Conservation (phyloP, 2,329 filamentous ascomycete genomes). For the Periconia digitata region DNA sequence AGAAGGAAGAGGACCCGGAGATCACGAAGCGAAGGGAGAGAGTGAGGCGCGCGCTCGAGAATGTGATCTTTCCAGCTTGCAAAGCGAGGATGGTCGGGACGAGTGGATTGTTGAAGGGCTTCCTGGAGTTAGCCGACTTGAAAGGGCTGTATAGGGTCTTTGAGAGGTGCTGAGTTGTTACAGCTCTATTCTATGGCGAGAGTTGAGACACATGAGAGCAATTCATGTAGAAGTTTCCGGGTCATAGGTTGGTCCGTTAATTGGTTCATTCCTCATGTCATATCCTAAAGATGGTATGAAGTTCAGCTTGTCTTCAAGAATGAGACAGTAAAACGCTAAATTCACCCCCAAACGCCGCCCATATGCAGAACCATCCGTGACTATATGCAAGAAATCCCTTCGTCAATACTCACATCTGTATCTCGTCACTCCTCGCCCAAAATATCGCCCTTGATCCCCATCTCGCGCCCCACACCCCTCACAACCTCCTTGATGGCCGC, state of each 20-base stretch:
- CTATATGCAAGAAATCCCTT: constrained; percentile 3
- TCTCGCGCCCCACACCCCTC: constrained; percentile 61
- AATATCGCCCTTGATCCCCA: constrained; percentile 34
- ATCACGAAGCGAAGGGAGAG: constrained; percentile 61
- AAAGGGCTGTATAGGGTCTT: constrained; percentile 94
- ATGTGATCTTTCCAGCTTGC: constrained; percentile 87
- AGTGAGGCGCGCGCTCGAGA: constrained; percentile 75
- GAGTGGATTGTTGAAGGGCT: constrained; percentile 70
- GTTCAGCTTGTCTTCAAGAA: neutral
- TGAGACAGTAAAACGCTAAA: neutral
- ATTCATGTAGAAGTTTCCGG: neutral
- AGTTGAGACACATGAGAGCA: neutral
- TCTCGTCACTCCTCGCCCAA: constrained; percentile 21
- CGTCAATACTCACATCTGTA: neutral
- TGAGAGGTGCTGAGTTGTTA: constrained; percentile 75
- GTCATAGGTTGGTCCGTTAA: neutral
- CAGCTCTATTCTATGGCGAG: too few relatives aligned
- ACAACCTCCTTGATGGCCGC: constrained; percentile 80
- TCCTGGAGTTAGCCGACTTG: constrained; percentile 86
- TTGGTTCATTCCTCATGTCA: neutral
- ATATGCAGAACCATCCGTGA: constrained; percentile 4
- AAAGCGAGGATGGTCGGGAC: constrained; percentile 82
- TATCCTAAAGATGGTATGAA: neutral
- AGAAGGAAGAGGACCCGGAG: constrained; percentile 41
- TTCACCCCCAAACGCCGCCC: neutral